A percentile compares a stretch with the other conserved stretches of the same genome.
Evolutionary conservation across 202 grass and related monocot genomes (phyloP).

Genomic region (Schoenoplectus tabernaemontani): DNA sequence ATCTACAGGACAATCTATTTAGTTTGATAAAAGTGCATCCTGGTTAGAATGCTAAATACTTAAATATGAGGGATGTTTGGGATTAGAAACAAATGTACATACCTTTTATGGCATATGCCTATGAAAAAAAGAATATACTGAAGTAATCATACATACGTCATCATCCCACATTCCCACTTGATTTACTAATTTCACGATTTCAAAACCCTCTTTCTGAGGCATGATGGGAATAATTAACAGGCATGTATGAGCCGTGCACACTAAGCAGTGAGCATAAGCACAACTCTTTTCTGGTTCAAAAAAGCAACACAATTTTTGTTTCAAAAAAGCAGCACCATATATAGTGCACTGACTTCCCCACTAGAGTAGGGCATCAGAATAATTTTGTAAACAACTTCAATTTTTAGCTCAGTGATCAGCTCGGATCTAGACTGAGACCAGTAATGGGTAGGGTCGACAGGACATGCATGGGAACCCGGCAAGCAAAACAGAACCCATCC

Average conservation of each 20-base stretch:
- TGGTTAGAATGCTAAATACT: background rate
- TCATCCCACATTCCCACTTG: background rate
- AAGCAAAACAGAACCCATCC: too few relatives aligned
- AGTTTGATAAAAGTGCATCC: background rate
- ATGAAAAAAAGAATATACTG: background rate
- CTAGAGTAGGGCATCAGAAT: background rate
- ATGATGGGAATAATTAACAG: too few relatives aligned
- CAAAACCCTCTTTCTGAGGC: background rate
- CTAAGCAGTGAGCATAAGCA: background rate
- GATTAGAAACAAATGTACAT: background rate
- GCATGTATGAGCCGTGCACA: background rate
- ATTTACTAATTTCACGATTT: background rate
- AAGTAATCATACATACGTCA: background rate
- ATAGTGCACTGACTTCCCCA: background rate
- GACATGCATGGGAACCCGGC: too few relatives aligned
- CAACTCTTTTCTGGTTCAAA: background rate
- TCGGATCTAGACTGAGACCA: background rate
- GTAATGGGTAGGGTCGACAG: too few relatives aligned
- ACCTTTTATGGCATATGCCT: background rate
- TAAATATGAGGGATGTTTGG: background rate
- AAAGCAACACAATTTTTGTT: background rate
- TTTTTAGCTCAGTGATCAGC: background rate
- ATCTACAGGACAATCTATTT: too few relatives aligned
- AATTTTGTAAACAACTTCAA: background rate
- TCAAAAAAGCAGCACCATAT: background rate